Percentiles rank a stretch among this genome's conserved stretches.
phyloP scores from a whole-genome alignment of 441 rosid genomes.

The Dalechampia spathulata region DNA sequence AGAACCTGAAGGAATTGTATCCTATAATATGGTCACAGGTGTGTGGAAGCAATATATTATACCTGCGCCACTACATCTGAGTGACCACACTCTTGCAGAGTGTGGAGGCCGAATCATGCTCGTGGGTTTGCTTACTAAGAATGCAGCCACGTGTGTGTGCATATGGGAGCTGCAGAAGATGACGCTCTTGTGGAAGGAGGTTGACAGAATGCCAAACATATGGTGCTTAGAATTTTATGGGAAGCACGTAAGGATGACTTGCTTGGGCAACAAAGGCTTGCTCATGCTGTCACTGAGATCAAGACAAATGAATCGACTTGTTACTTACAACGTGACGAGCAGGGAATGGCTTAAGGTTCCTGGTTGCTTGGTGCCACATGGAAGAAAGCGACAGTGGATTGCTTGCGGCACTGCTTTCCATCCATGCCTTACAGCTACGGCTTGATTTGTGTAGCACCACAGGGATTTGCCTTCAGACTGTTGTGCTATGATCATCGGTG shows the following conservation, averaged over 20 bases:
- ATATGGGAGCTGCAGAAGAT: conserved; percentile 98
- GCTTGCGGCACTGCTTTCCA: conserved; percentile 89
- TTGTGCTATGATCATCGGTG: conserved; percentile 2
- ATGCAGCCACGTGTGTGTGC: conserved; percentile 94
- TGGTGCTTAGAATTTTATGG: conserved; percentile 99
- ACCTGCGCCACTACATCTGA: conserved; percentile 69
- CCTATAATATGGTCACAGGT: conserved; percentile 60
- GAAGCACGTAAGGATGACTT: conserved; percentile 96
- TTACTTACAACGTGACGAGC: conserved; percentile 59
- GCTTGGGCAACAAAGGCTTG: conserved; percentile 94
- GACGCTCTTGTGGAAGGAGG: conserved; percentile 99
- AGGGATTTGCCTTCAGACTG: not conserved
- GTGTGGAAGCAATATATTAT: conserved; percentile 66
- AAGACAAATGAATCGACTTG: conserved; percentile 79
- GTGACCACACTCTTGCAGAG: conserved; percentile 79
- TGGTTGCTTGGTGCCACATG: conserved; percentile 60
- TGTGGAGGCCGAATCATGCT: conserved; percentile 77
- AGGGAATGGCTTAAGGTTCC: conserved; percentile 89
- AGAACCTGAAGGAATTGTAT: conserved; percentile 84
- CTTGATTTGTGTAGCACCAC: conserved; percentile 34
- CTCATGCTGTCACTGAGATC: conserved; percentile 88
- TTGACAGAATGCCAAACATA: conserved; percentile 99
- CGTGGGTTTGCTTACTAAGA: conserved; percentile 80
- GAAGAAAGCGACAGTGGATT: conserved; percentile 82
- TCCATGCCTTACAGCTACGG: conserved; percentile 67